Percentiles rank a stretch among this genome's conserved stretches.
These are phyloP conservation scores for Zygoascus ofunaensis DNA, from an alignment of 805 yeast genomes.

Conservation along the genomic window DNA sequence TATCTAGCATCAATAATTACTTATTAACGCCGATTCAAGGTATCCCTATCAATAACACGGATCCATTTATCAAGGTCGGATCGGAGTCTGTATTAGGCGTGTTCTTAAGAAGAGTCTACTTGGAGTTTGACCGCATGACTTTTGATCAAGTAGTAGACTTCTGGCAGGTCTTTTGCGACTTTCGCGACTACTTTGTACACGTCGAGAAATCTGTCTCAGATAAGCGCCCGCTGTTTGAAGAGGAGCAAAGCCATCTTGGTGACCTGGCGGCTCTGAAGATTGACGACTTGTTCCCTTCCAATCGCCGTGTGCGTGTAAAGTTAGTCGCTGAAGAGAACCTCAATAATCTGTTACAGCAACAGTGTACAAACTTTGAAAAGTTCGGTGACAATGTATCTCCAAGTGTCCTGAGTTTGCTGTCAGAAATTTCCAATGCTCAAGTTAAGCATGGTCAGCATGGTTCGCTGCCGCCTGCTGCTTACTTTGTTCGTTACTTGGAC, in stretches of 20 bases:
- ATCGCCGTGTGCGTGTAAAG: not conserved
- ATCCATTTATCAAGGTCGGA: constrained; percentile 3
- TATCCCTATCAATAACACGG: not conserved
- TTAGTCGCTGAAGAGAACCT: constrained; percentile 12
- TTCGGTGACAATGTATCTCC: constrained; percentile 38
- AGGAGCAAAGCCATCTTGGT: constrained; percentile 3
- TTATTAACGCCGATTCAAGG: constrained; percentile 8
- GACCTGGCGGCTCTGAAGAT: not conserved
- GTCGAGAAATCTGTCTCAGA: not conserved
- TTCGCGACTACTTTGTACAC: constrained; percentile 16
- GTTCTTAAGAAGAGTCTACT: constrained; percentile 18
- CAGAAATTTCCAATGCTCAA: constrained; percentile 29
- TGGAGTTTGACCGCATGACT: constrained; percentile 30
- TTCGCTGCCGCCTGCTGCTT: constrained; percentile 35
- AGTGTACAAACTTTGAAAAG: constrained; percentile 40
- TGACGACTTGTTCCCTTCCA: not conserved
- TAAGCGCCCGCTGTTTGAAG: not conserved
- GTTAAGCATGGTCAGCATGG: not conserved
- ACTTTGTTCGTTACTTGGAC: constrained; percentile 54
- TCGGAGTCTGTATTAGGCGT: constrained; percentile 16
- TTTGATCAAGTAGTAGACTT: constrained; percentile 37
- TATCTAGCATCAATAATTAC: constrained; percentile 11
- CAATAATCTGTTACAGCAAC: constrained; percentile 37
- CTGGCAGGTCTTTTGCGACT: constrained; percentile 32
- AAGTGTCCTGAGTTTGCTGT: constrained; percentile 28